These are phyloP conservation scores for Rhizophagus sp. DNA, from an alignment of 192 early-diverging fungal genomes.

Conservation along the genomic window DNA sequence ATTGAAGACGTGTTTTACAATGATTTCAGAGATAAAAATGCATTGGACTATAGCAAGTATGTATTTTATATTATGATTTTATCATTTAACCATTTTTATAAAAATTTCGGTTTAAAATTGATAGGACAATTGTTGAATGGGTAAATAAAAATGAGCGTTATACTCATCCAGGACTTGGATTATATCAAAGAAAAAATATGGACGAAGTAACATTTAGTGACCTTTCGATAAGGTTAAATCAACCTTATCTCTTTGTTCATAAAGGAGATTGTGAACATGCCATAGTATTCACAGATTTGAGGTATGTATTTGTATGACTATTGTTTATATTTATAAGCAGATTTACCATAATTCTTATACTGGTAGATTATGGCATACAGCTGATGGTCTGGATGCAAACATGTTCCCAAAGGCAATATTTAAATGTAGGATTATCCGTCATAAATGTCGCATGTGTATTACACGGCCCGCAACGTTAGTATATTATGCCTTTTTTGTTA, in stretches of 20 bases:
- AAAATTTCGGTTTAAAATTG: background rate
- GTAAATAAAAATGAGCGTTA: constrained; percentile 53
- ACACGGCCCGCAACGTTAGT: constrained; percentile 50
- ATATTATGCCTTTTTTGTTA: background rate
- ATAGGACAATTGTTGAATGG: constrained; percentile 72
- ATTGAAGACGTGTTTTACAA: constrained; percentile 78
- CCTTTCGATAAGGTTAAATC: constrained; percentile 61
- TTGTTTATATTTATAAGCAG: background rate
- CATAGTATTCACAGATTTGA: constrained; percentile 64
- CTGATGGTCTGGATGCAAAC: constrained; percentile 51
- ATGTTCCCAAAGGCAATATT: constrained; percentile 58
- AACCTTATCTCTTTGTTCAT: constrained; percentile 74
- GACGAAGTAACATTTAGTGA: constrained; percentile 61
- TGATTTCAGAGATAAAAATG: constrained; percentile 61
- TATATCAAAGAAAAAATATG: constrained; percentile 57
- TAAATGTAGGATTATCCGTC: constrained; percentile 49
- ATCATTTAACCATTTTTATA: background rate
- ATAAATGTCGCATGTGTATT: constrained; percentile 64
- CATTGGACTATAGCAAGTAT: constrained; percentile 67
- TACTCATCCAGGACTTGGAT: constrained; percentile 47
- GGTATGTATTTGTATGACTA: constrained; percentile 38
- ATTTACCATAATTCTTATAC: no score
- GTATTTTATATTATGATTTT: background rate
- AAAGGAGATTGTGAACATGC: constrained; percentile 82
- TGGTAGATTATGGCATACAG: background rate